Evolutionary conservation across 768 basidiomycete species (phyloP), one percentile per base, ranked within the genome.

Genomic region (Steccherinum ochraceum): DNA sequence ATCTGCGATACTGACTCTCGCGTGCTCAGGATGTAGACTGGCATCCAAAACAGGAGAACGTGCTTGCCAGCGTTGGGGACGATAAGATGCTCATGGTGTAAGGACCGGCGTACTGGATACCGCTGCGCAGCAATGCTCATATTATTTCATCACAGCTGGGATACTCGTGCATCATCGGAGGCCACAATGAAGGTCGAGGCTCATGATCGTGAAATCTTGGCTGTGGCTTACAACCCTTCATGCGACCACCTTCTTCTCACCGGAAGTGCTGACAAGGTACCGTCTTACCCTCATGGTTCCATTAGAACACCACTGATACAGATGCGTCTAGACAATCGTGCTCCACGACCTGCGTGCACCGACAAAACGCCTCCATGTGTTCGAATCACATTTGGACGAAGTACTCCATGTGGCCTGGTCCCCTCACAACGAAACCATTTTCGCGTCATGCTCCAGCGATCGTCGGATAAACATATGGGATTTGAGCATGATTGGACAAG

Each of bases 391-490:
- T 67, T 86, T 84, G 0, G 95, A 96, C 60, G 95, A 97, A 67
- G 92, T 99, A 21, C 80, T 97, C 21, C 90, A 93, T 58, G 73
- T 98, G 25, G 75, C 90, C 10, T 99, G 96, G 95, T 98, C 96
- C 4, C 95, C 96, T 3, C 90, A 90, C 58, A 88, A 87, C 58
- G 77, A 85, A 3, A 92, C 90, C 7, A 79, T 98, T 46, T 98
- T 99, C 56, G 95, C 95, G 0, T 95, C 93, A 2, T 93, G 93
- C 1, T 93, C 91, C 2, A 86, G 91, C 54, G 96, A 99, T 65
- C 80, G 96, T 40, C 77, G 96, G 10, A 79, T 99, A 55, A 94
- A 96, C 60, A 73, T 98, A 45, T 99, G 96, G 96, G 94, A 99
- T 70, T 67, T 97, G 51, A 77, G 82, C 20, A 79, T 86, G 53